Evolutionary conservation across 148 eudicot genomes (phyloP), one percentile per base, ranked within the genome.

Genomic region (Persicaria tinctoria): DNA sequence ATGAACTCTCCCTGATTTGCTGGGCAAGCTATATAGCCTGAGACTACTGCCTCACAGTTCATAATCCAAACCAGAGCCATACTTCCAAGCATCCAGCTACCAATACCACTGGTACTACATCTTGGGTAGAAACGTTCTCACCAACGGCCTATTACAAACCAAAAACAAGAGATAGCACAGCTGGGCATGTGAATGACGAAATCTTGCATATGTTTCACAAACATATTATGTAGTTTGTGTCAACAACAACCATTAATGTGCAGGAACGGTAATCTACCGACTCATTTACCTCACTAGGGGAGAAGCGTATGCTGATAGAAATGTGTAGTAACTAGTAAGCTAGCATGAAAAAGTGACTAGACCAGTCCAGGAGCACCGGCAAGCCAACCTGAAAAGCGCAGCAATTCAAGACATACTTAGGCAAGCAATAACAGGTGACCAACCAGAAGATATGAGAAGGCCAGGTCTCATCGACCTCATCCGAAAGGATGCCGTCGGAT

Each of bases 1-100:
- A 8, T 48, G 23, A 49, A 49, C 44, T 6, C 55, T 49, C 41
- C 17, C 51, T n/a, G 10, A 41, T 10, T 41, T 53, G 56, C 56
- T 53, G 8, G 56, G 56, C 56, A 53, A 53, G 56, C 16, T 53
- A 20, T 32, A 32, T 32, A 32, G 2, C 41, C 41, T 32, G 41
- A 32, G 23, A 8, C 13, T 68, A 12, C 9, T 27, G 5, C 14
- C 75, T 84, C 74, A 81, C 48, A 89, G 74, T 73, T 63, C 73
- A 77, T 91, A 94, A 82, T 94, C 98, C 54, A 91, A 81, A 77
- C 98, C 98, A 76, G 97, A 86, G 66, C 98, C 98, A 70, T 89
- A 94, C 75, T 85, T 87, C 97, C 98, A 94, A 63, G 97, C 95
- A 76, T 94, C 97, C 13, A 94, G 92, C 85, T 84, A 87, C 46